These are phyloP conservation scores for Geranium brycei DNA, from an alignment of 345 rosid genomes.

Conservation along the genomic window DNA sequence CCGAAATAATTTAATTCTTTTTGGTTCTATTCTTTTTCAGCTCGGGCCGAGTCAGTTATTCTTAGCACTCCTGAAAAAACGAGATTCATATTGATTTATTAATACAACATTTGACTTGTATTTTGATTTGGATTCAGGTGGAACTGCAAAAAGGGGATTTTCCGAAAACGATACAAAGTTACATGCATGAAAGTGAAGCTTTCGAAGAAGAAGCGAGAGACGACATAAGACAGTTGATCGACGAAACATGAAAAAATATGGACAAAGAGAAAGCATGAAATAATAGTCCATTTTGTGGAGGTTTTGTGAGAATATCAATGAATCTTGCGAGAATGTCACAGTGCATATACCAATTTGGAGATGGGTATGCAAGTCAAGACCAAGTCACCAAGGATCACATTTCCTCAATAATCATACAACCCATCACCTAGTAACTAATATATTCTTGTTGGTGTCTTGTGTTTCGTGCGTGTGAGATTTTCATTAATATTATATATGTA, in stretches of 20 bases:
- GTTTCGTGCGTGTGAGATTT: too few species aligned
- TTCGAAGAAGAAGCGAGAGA: conserved; percentile 17
- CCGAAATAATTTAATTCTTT: too few species aligned
- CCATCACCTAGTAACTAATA: conserved; percentile 11
- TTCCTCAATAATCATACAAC: conserved; percentile 19
- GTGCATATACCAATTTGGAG: conserved; percentile 25
- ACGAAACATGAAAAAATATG: conserved; percentile 25
- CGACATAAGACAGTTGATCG: conserved; percentile 14
- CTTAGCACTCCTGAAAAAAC: too few species aligned
- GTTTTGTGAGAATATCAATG: conserved; percentile 13
- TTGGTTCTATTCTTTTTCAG: too few species aligned
- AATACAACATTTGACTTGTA: too few species aligned
- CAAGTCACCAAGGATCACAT: conserved; percentile 11
- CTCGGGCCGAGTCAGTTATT: too few species aligned
- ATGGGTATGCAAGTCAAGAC: conserved; percentile 30
- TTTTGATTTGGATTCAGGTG: conserved; percentile 20
- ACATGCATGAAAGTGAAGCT: conserved; percentile 20
- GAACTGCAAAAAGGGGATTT: conserved; percentile 29
- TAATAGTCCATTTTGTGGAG: conserved; percentile 9
- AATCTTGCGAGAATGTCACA: conserved; percentile 25
- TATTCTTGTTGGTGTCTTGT: too few species aligned
- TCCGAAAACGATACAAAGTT: conserved; percentile 18
- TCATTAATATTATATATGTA: too few species aligned
- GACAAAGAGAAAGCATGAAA: conserved; percentile 6
- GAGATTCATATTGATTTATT: too few species aligned